Percentiles rank a stretch among this genome's conserved stretches.
Conservation (phyloP, 2,329 filamentous ascomycete genomes). For the Cladosporium sp. region DNA sequence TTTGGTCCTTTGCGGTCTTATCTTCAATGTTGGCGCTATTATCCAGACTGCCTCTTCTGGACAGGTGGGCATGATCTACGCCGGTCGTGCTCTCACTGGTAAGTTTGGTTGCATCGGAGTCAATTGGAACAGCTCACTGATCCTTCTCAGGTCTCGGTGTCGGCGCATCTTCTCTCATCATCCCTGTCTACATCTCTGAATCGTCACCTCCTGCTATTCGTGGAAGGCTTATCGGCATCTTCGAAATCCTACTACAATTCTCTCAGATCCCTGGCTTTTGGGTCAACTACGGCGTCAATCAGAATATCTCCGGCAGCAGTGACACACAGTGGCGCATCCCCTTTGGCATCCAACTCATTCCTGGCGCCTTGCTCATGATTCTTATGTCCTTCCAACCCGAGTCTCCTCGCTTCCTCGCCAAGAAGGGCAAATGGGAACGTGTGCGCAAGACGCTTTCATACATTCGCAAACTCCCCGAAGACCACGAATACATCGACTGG, state of each 20-base stretch:
- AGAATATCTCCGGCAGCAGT: constrained; percentile 22
- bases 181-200: constrained; percentile 34
- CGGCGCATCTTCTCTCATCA: constrained; percentile 29
- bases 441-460: too few relatives aligned
- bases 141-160: constrained; percentile 32
- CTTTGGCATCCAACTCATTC: constrained; percentile 31
- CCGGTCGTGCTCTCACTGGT: constrained; percentile 35
- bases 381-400: constrained; percentile 28
- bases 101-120: too few relatives aligned
- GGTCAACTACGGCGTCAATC: constrained; percentile 34
- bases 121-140: too few relatives aligned
- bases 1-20: too few relatives aligned
- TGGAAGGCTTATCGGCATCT: constrained; percentile 31
- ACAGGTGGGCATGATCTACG: too few relatives aligned
- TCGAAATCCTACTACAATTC: constrained; percentile 31
- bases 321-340: constrained; percentile 26
- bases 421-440: too few relatives aligned
- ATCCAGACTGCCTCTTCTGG: too few relatives aligned
- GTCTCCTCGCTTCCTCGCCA: constrained; percentile 28
- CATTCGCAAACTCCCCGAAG: constrained; percentile 15
- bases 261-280: constrained; percentile 34
- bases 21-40: constrained; percentile 63
- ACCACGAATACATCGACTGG: constrained; percentile 24
- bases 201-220: constrained; percentile 32
- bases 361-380: constrained; percentile 28